Percentiles rank a stretch among this genome's conserved stretches.
Evolutionary conservation across 1,284 basidiomycete species (phyloP).

Genomic region (Ustilago loliicola): DNA sequence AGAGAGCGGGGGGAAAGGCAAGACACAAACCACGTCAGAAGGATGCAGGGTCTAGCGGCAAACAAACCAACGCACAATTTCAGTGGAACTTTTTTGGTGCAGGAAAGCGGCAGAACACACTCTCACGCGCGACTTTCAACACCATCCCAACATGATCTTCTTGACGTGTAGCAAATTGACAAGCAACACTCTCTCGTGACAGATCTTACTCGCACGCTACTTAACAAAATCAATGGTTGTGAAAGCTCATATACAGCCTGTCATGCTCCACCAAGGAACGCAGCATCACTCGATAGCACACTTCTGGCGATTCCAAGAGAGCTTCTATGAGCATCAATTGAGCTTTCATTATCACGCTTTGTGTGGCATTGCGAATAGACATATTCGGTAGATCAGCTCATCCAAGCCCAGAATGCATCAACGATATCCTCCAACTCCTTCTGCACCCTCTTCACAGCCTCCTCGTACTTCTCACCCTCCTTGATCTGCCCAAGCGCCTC

Average conservation of each 20-base stretch:
- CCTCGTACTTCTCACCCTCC: constrained; percentile 43
- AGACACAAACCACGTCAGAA: constrained; percentile 3
- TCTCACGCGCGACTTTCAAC: constrained; percentile 7
- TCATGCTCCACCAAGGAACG: neutral
- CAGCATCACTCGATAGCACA: no score
- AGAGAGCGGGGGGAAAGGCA: neutral
- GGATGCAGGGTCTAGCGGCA: neutral
- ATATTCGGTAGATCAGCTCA: constrained; percentile 30
- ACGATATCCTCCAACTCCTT: constrained; percentile 51
- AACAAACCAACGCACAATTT: neutral
- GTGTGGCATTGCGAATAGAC: neutral
- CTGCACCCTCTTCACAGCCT: constrained; percentile 44
- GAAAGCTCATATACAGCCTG: neutral
- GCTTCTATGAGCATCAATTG: neutral
- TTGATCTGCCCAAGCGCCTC: constrained; percentile 54
- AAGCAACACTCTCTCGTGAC: neutral
- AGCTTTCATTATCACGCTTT: no score
- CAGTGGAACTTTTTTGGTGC: neutral
- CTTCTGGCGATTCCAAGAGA: no score
- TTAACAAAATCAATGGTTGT: neutral
- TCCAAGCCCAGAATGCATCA: constrained; percentile 58
- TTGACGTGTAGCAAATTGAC: neutral
- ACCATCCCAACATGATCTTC: constrained; percentile 5
- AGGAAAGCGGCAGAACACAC: neutral
- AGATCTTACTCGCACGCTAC: neutral